phyloP scores from a whole-genome alignment of 306 rosid genomes.

The Trichosanthes cucumerina region DNA sequence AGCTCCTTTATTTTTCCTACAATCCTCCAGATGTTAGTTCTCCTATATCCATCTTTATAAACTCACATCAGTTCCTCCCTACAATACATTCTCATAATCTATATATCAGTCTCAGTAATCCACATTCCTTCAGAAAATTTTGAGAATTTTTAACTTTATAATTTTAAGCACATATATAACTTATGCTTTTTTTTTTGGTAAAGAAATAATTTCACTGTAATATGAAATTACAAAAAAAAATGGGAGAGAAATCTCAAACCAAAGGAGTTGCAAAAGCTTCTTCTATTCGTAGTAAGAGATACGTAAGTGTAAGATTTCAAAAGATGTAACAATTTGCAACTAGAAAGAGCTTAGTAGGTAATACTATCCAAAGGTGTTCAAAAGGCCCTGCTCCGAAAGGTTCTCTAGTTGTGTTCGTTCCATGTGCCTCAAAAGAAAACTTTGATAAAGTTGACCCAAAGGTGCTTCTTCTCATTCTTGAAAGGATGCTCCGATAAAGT shows the following conservation, averaged over 20 bases:
- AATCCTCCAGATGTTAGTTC: not conserved
- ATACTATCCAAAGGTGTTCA: not conserved
- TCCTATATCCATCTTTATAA: not conserved
- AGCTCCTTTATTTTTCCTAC: not conserved
- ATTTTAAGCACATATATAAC: too few species aligned
- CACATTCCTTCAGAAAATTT: too few species aligned
- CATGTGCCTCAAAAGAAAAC: not conserved
- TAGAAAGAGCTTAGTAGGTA: not conserved
- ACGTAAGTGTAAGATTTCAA: not conserved
- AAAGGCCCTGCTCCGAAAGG: not conserved
- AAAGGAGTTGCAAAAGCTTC: not conserved
- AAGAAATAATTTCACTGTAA: not conserved
- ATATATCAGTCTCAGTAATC: too few species aligned
- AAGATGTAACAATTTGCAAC: not conserved
- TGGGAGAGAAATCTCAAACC: not conserved
- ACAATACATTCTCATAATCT: not conserved
- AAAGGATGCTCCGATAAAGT: not conserved
- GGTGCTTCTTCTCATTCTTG: not conserved
- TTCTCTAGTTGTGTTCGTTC: not conserved
- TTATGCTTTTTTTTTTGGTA: too few species aligned
- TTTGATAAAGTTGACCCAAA: not conserved
- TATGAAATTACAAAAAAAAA: not conserved
- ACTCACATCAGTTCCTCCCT: not conserved
- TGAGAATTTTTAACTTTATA: too few species aligned
- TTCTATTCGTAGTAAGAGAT: not conserved